Conservation (phyloP, 495 filamentous ascomycete genomes). For the Xylaria castorea region DNA sequence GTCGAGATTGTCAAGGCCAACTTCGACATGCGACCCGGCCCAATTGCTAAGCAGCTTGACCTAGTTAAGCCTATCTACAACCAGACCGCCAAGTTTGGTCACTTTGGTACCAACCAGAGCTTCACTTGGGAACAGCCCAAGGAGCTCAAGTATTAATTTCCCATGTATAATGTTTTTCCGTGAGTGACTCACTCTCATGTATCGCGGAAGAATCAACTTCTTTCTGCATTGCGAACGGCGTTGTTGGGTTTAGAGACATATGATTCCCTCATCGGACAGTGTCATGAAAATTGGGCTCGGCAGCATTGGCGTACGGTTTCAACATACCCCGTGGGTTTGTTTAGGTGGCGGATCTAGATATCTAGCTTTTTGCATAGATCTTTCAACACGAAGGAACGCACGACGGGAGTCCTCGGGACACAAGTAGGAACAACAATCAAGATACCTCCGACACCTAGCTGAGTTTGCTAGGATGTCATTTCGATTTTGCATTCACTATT, state of each 20-base stretch:
- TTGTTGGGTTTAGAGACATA: slow-evolving; percentile 48
- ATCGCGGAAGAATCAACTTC: slow-evolving; percentile 55
- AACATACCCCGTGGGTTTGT: slow-evolving; percentile 43
- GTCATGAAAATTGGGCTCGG: slow-evolving; percentile 45
- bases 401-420: slow-evolving; percentile 2
- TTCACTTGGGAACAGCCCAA: slow-evolving; percentile 99
- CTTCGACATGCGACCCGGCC: slow-evolving; percentile 96
- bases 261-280: slow-evolving; percentile 48
- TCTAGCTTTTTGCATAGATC: slow-evolving; percentile 24
- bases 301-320: slow-evolving; percentile 49
- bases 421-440: slow-evolving; percentile 13
- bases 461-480: slow-evolving; percentile 21
- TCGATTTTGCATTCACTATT: background rate
- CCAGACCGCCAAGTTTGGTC: slow-evolving; percentile 98
- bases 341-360: slow-evolving; percentile 28
- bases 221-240: slow-evolving; percentile 49
- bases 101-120: slow-evolving; percentile 95
- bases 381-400: slow-evolving; percentile 25
- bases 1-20: slow-evolving; percentile 92
- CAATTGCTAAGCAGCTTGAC: slow-evolving; percentile 97
- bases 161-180: slow-evolving; percentile 36
- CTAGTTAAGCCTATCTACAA: slow-evolving; percentile 95
- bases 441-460: slow-evolving; percentile 25
- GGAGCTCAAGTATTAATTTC: slow-evolving; percentile 78
- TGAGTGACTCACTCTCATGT: slow-evolving; percentile 40